Percentiles rank a stretch among this genome's conserved stretches.
These are phyloP conservation scores for Aciculosporium take DNA, from an alignment of 2,329 filamentous ascomycete genomes.

Conservation along the genomic window DNA sequence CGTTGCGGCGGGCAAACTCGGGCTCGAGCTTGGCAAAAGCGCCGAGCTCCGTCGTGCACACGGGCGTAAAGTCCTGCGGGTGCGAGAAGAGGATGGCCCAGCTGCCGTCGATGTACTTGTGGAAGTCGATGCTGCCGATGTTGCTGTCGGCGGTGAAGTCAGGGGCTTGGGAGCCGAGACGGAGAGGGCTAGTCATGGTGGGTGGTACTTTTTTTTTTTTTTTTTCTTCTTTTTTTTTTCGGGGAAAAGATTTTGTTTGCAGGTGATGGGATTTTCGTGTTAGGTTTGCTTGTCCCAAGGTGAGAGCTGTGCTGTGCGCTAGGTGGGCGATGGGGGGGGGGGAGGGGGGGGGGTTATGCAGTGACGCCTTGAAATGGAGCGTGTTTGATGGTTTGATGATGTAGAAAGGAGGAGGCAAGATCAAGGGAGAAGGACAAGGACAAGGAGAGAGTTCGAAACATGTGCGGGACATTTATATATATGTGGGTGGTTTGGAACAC, in stretches of 20 bases:
- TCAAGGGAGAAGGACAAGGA: too few species aligned
- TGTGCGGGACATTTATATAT: too few species aligned
- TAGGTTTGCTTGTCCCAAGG: too few species aligned
- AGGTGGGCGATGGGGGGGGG: too few species aligned
- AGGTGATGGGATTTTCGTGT: background rate
- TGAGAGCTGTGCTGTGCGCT: too few species aligned
- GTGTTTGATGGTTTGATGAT: too few species aligned
- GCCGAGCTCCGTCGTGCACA: slow-evolving; percentile 90
- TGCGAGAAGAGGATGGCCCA: slow-evolving; percentile 79
- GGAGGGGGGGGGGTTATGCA: too few species aligned
- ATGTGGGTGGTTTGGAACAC: too few species aligned
- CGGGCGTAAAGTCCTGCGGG: slow-evolving; percentile 83
- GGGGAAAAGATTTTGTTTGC: background rate
- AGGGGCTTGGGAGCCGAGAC: slow-evolving; percentile 53
- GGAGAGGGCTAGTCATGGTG: slow-evolving; percentile 31
- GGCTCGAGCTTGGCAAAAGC: slow-evolving; percentile 80
- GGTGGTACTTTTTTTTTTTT: background rate
- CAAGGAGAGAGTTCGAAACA: too few species aligned
- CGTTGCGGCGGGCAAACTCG: slow-evolving; percentile 74
- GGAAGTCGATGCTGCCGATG: slow-evolving; percentile 64
- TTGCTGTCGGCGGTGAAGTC: slow-evolving; percentile 79
- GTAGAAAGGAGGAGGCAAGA: too few species aligned
- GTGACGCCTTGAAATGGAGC: too few species aligned
- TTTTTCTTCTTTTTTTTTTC: background rate
- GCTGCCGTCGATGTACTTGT: slow-evolving; percentile 63